phyloP scores from a whole-genome alignment of 2,329 filamentous ascomycete genomes.

The Ceratocystiopsis brevicomis region DNA sequence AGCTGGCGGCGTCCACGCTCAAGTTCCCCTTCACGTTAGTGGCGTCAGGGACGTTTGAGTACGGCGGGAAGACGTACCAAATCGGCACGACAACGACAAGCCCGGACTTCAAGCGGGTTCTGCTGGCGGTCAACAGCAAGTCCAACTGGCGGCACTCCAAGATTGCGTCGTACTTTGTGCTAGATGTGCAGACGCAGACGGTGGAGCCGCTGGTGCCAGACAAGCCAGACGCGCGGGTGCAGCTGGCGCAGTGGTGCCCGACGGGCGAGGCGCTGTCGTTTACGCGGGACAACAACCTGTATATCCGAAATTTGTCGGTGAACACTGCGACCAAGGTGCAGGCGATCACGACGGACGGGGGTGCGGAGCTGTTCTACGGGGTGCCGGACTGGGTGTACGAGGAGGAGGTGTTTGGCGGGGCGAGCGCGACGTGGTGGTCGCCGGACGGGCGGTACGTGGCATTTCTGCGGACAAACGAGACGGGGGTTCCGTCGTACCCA shows the following conservation, averaged over 20 bases:
- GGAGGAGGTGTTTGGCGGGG: conserved; percentile 58
- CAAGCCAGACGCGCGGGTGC: conserved; percentile 45
- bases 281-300: conserved; percentile 80
- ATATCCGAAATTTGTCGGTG: conserved; percentile 40
- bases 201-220: conserved; percentile 60
- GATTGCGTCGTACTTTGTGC: conserved; percentile 74
- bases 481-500: conserved; percentile 74
- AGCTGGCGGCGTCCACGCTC: conserved; percentile 16
- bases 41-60: conserved; percentile 43
- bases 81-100: conserved; percentile 55
- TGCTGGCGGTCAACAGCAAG: conserved; percentile 54
- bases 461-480: conserved; percentile 87
- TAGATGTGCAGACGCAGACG: conserved; percentile 66
- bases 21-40: conserved; percentile 49
- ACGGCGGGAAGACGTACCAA: conserved; percentile 33
- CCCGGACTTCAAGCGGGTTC: conserved; percentile 65
- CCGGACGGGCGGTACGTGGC: conserved; percentile 74
- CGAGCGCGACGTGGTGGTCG: conserved; percentile 90
- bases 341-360: conserved; percentile 72
- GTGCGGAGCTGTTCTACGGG: conserved; percentile 79
- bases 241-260: conserved; percentile 81
- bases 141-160: conserved; percentile 83
- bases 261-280: conserved; percentile 76
- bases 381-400: conserved; percentile 97
- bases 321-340: conserved; percentile 27